These are phyloP conservation scores for Apiospora aurea DNA, from an alignment of 2,329 filamentous ascomycete genomes.

Conservation along the genomic window DNA sequence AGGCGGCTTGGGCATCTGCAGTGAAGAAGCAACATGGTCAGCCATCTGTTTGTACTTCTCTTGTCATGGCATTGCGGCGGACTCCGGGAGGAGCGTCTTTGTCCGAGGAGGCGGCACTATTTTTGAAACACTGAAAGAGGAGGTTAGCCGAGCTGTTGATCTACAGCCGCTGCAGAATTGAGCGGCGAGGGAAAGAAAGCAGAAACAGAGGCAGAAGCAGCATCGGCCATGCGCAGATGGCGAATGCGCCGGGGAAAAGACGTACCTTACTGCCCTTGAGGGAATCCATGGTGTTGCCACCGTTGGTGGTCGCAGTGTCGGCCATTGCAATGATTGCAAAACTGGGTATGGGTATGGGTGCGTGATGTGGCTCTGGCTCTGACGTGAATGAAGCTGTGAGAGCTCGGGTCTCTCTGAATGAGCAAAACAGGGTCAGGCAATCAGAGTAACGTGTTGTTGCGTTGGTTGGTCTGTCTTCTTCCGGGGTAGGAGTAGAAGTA, in stretches of 20 bases:
- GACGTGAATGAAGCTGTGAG: neutral
- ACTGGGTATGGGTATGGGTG: neutral
- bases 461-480: neutral
- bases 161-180: slow-evolving; percentile 24
- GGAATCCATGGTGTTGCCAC: slow-evolving; percentile 53
- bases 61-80: slow-evolving; percentile 32
- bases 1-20: slow-evolving; percentile 58
- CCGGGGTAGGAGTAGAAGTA: neutral
- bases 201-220: neutral
- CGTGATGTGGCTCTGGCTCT: neutral
- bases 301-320: slow-evolving; percentile 54
- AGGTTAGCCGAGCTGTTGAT: slow-evolving; percentile 40
- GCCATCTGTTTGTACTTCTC: neutral
- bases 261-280: slow-evolving; percentile 63
- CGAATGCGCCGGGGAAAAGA: slow-evolving; percentile 30
- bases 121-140: slow-evolving; percentile 43
- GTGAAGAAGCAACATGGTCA: slow-evolving; percentile 24
- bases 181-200: neutral
- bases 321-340: slow-evolving; percentile 41
- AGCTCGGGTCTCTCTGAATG: neutral
- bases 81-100: neutral
- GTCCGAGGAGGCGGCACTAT: slow-evolving; percentile 26
- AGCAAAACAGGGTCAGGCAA: neutral
- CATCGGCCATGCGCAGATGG: slow-evolving; percentile 25
- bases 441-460: slow-evolving; percentile 1